A percentile compares a stretch with the other conserved stretches of the same genome.
These are phyloP conservation scores for Solanum phureja DNA, from an alignment of 257 asterid genomes.

Conservation along the genomic window DNA sequence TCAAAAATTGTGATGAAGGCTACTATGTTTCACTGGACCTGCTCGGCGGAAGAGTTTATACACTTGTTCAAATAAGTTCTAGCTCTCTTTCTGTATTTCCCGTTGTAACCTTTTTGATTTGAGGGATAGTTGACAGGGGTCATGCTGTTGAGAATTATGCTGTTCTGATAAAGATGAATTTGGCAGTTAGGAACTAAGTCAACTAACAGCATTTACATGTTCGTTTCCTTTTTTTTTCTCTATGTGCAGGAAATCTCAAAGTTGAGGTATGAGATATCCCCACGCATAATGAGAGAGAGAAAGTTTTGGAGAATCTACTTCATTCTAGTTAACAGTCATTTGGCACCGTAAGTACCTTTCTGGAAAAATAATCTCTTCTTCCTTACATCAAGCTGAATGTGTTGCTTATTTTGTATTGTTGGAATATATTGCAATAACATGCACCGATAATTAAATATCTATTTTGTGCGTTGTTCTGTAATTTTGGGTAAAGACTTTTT, in stretches of 20 bases:
- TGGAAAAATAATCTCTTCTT: neutral
- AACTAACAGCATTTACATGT: neutral
- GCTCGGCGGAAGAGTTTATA: neutral
- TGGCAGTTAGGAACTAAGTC: neutral
- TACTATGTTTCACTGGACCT: neutral
- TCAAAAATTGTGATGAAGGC: neutral
- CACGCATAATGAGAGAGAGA: conserved; percentile 84
- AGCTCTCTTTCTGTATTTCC: neutral
- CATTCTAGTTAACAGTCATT: conserved; percentile 69
- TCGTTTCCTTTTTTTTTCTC: neutral
- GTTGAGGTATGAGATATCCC: conserved; percentile 78
- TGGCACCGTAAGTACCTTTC: conserved; percentile 58
- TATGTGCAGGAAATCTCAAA: conserved; percentile 66
- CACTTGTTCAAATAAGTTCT: neutral
- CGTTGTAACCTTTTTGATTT: neutral
- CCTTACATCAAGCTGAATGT: neutral
- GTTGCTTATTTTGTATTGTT: neutral
- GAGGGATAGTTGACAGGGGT: neutral
- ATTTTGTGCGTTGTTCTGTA: neutral
- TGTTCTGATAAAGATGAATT: neutral
- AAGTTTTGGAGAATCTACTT: conserved; percentile 95
- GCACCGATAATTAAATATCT: neutral
- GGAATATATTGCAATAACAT: neutral
- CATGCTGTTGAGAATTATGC: neutral
- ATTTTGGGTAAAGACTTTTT: neutral